Percentiles rank a stretch among this genome's conserved stretches.
These are phyloP conservation scores for Dothideomycetes sp. DNA, from an alignment of 2,329 filamentous ascomycete genomes.

Conservation along the genomic window DNA sequence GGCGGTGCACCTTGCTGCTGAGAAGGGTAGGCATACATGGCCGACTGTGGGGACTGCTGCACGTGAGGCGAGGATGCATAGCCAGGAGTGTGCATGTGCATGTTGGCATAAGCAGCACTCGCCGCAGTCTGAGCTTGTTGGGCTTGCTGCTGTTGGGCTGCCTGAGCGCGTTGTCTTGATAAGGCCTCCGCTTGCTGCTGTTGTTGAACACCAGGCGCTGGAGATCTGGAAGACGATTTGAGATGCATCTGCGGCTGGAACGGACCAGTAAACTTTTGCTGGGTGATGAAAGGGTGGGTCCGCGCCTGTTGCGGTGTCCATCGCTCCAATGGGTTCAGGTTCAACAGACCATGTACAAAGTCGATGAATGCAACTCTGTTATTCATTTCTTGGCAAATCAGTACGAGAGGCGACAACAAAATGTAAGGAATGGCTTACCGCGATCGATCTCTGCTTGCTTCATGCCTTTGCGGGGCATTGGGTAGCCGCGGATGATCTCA, in stretches of 20 bases:
- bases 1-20: constrained; percentile 61
- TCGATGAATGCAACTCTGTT: constrained; percentile 97
- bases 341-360: constrained; percentile 85
- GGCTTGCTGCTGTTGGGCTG: constrained; percentile 38
- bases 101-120: constrained; percentile 50
- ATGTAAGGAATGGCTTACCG: constrained; percentile 47
- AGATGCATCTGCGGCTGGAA: constrained; percentile 97
- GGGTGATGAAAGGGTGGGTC: constrained; percentile 94
- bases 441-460: constrained; percentile 91
- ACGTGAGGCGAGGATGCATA: constrained; percentile 29
- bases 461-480: constrained; percentile 99
- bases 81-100: constrained; percentile 41
- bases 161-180: constrained; percentile 73
- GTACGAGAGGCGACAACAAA: constrained; percentile 3
- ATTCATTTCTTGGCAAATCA: constrained; percentile 69
- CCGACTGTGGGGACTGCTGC: constrained; percentile 19
- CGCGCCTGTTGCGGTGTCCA: constrained; percentile 98
- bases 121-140: constrained; percentile 20
- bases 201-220: constrained; percentile 86
- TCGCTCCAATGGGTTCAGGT: constrained; percentile 88
- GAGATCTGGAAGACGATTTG: constrained; percentile 78
- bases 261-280: constrained; percentile 90
- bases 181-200: constrained; percentile 90
- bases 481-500: constrained; percentile 95
- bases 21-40: constrained; percentile 69